Evolutionary conservation across 768 basidiomycete genomes (phyloP), one percentile per base, ranked within the genome.

Genomic region (Tricholoma saponaceum): DNA sequence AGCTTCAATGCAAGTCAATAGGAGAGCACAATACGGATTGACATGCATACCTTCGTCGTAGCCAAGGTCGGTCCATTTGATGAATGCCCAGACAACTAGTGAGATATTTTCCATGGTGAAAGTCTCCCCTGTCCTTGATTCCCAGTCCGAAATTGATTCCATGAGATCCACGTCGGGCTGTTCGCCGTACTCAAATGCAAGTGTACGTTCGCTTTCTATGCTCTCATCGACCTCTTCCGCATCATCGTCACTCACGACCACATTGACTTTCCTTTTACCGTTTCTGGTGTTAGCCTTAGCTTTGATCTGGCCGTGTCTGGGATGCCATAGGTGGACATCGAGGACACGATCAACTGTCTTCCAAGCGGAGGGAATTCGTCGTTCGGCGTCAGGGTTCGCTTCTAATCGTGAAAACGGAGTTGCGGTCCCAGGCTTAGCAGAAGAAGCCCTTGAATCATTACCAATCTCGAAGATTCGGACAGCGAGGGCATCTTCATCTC

Each of bases 11-110:
- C 43, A 46, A 41, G 58, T 51, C 32, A 60, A 56, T 50, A 52
- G n/a, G 43, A 2, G 9, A 16, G 7, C 23, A 44, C 26, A n/a
- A 28, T n/a, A 30, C 3, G 18, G 51, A 53, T 54, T 28, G 51
- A 30, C 43, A n/a, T n/a, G 67, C 82, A 54, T 57, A 92, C 95
- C 86, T 77, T 94, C 89, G 20, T 96, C 90, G 60, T 98, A 97
- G n/a, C 89, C 86, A 25, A 98, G 77, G 60, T 94, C 94, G 44
- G 85, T 79, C 96, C 96, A 98, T 70, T 98, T 99, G 62, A 93
- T 78, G 68, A 95, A 95, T 12, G 82, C 84, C 87, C 90, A 94
- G 18, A 85, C 77, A 32, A 96, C 83, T 51, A 81, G 70, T 37
- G 82, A 74, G 26, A 86, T 79, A 63, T 89, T 78, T 4, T 82